Evolutionary conservation across 2,329 filamentous ascomycete species (phyloP), one percentile per base, ranked within the genome.

Genomic region (Didymella exigua): DNA sequence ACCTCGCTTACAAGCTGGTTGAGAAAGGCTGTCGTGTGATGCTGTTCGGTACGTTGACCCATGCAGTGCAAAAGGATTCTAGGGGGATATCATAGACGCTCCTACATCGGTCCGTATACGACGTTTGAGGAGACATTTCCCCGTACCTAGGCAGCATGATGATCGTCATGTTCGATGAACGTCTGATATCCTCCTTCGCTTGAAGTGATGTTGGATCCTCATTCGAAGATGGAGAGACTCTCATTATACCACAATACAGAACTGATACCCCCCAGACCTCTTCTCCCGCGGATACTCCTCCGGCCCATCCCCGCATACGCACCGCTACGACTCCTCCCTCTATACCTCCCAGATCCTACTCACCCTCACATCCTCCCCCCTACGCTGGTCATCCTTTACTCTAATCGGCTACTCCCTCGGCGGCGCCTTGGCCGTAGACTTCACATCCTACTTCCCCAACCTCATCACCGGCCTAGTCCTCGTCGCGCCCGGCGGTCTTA

Each of bases 321-420:
- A 90, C 14, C 85, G 85, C 5, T 89, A 93, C 68, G 88, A 93
- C 69, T 82, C 84, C n/a, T 82, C 84, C 13, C 84, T 96, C 7
- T 95, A 90, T 75, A 81, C 84, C 3, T 82, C 86, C 3, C 89
- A 93, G 73, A 86, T 91, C 50, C 80, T 91, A 34, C 81, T 90
- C 24, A 89, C 83, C 13, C 77, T 93, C 10, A 81, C 84, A 23
- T 91, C 89, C 1, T 92, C 89, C 2, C 80, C 84, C 0, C 76
- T 93, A 2, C 49, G 62, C 27, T 70, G 65, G 65, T 38, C 50
- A 41, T 81, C 79, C 47, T 93, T 95, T 72, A 84, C 86, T 56
- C 76, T 96, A 5, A 76, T 92, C 3, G 91, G 91, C 2, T 96
- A 95, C 73, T 92, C 89, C 0, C 80, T 96, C 0, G 91, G 91